These are phyloP conservation scores for Yarrowia porcina DNA, from an alignment of 805 yeast genomes.

Conservation along the genomic window DNA sequence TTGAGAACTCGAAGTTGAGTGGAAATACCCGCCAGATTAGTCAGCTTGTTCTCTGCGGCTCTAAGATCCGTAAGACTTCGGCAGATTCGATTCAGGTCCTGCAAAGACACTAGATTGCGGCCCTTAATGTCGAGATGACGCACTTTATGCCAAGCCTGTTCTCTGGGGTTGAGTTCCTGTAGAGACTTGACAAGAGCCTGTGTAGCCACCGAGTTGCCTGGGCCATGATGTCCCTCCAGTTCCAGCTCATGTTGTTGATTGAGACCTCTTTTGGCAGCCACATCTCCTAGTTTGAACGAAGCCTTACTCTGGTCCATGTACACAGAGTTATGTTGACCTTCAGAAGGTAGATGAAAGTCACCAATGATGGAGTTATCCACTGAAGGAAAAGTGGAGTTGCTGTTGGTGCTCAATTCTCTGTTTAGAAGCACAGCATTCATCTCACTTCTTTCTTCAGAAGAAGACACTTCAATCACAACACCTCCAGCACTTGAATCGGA, in stretches of 20 bases:
- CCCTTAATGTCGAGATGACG: slow-evolving; percentile 39
- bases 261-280: background rate
- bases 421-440: background rate
- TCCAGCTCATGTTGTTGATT: background rate
- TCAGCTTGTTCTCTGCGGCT: slow-evolving; percentile 43
- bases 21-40: slow-evolving; percentile 49
- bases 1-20: slow-evolving; percentile 40
- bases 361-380: slow-evolving; percentile 8
- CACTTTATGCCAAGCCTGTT: slow-evolving; percentile 45
- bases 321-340: slow-evolving; percentile 17
- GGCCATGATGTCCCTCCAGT: slow-evolving; percentile 22
- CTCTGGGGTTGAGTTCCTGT: slow-evolving; percentile 41
- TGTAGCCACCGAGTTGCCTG: slow-evolving; percentile 9
- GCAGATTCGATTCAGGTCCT: slow-evolving; percentile 43
- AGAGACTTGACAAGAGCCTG: slow-evolving; percentile 43
- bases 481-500: background rate
- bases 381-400: background rate
- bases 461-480: background rate
- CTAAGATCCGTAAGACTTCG: slow-evolving; percentile 44
- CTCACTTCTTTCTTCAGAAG: background rate
- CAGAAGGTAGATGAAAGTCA: background rate
- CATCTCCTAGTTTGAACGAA: background rate
- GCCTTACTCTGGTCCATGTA: slow-evolving; percentile 19
- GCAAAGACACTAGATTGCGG: slow-evolving; percentile 42
- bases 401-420: background rate